phyloP scores from a whole-genome alignment of 805 yeast species.

The Wickerhamia fluorescens region DNA sequence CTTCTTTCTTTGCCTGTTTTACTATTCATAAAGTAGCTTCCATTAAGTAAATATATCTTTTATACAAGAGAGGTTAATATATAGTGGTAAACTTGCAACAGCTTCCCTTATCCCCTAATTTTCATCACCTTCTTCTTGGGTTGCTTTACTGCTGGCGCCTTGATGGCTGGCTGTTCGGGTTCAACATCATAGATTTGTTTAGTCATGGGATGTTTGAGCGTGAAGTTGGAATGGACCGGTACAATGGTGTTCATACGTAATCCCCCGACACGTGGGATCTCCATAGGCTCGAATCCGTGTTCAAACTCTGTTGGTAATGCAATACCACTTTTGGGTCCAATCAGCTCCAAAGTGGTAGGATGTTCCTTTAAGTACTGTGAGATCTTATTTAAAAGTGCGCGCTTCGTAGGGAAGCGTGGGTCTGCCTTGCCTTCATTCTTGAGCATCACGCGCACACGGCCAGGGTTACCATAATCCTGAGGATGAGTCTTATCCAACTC shows the following conservation, averaged over 20 bases:
- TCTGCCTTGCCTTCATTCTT: slow-evolving; percentile 37
- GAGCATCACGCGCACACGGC: slow-evolving; percentile 77
- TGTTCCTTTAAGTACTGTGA: slow-evolving; percentile 54
- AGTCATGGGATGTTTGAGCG: slow-evolving; percentile 80
- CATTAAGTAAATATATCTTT: too few species aligned
- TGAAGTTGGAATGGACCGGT: slow-evolving; percentile 77
- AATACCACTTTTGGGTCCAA: slow-evolving; percentile 43
- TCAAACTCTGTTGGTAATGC: slow-evolving; percentile 60
- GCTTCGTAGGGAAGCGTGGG: slow-evolving; percentile 38
- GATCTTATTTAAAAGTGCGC: slow-evolving; percentile 55
- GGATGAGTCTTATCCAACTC: slow-evolving; percentile 89
- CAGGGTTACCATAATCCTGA: slow-evolving; percentile 95
- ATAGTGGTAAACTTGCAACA: too few species aligned
- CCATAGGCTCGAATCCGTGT: slow-evolving; percentile 45
- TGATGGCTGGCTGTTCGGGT: slow-evolving; percentile 17
- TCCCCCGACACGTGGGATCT: slow-evolving; percentile 76
- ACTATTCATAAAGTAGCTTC: too few species aligned
- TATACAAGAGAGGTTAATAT: too few species aligned
- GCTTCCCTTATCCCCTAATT: slow-evolving; percentile 49
- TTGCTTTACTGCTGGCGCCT: slow-evolving; percentile 29
- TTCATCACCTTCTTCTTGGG: slow-evolving; percentile 56
- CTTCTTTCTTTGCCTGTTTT: too few species aligned
- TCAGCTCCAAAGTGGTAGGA: slow-evolving; percentile 62
- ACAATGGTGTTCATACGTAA: slow-evolving; percentile 80
- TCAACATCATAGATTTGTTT: slow-evolving; percentile 58